These are phyloP conservation scores for Leishmania major DNA, from an alignment of 208 protist species.

Conservation along the genomic window DNA sequence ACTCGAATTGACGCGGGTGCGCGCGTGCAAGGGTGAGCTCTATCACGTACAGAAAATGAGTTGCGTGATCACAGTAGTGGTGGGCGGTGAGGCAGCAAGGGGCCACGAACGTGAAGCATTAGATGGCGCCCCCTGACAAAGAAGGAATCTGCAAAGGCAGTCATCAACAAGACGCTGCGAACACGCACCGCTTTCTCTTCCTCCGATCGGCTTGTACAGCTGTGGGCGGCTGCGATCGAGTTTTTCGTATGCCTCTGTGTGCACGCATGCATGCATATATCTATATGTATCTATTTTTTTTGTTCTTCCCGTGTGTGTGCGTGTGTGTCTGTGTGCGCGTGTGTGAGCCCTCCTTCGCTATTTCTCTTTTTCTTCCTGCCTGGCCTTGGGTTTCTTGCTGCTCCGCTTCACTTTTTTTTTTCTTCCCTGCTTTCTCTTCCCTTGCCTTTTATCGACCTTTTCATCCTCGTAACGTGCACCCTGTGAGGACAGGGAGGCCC, in stretches of 20 bases:
- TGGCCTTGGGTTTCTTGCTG: background rate
- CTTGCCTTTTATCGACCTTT: background rate
- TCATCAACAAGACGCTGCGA: too few species aligned
- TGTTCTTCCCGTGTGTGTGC: background rate
- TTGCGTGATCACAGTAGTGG: background rate
- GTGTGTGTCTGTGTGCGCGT: slow-evolving; percentile 2
- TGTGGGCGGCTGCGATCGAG: background rate
- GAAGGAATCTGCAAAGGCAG: too few species aligned
- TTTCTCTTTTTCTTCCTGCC: background rate
- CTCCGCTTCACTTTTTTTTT: background rate
- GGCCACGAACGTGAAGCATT: too few species aligned
- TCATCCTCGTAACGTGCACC: background rate
- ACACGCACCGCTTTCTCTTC: too few species aligned
- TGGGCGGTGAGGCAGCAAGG: background rate
- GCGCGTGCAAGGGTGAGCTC: background rate
- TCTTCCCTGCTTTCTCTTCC: background rate
- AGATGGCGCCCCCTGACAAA: too few species aligned
- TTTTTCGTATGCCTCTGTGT: slow-evolving; percentile 19
- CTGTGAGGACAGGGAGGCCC: background rate
- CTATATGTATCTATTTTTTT: background rate
- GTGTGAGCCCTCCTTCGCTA: background rate
- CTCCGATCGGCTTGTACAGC: background rate
- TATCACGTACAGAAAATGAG: background rate
- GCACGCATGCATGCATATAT: background rate
- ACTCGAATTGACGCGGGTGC: too few species aligned